Base-by-base conservation (phyloP, 2,329 filamentous ascomycete species). In the Aurifilum marmelostoma region DNA sequence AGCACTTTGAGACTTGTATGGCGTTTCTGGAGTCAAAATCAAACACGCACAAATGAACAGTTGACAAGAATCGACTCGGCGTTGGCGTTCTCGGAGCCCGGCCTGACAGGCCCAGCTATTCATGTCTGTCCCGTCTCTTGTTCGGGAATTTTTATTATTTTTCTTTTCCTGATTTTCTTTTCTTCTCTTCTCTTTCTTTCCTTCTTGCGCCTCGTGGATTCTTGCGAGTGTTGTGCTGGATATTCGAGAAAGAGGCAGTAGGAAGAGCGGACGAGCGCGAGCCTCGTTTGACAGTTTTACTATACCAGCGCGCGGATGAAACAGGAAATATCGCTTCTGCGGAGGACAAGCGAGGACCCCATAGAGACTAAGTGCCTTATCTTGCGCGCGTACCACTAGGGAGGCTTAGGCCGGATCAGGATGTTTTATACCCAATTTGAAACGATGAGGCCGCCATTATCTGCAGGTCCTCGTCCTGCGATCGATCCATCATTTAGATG, bases 1-100 rank as follows among this genome's bases (percentile, higher is more conserved):
- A 63, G 39, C 61, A 50, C 39, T 50, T 47, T 50, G 61, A 47
- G 39, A 50, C 61, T 47, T 63, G 27, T 18, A 50, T 41, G 61
- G 61, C 61, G 61, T 63, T 63, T 32, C 39, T 63, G 61, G 61
- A 63, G 61, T 63, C 27, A 32, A 43, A 63, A 50, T 41, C 29
- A 43, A 63, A n/a, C n/a, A n/a, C 56, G 21, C 16, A 67, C 39
- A 56, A 54, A 65, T 27, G 24, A 54, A 41, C 41, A 62, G 62
- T 52, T 56, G 56, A 62, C 43, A 61, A 68, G 43, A 68, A 68
- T 43, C 41, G 52, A 50, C 27, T 7, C 27, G 65, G 52, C 37
- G 29, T 43, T 66, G 56, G 56, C 65, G 18, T 60, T 27, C 39
- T 50, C 39, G 65, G 41, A 50, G 61, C 61, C 27, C 9, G 41